Evolutionary conservation across 495 filamentous ascomycete species (phyloP).

Genomic region (Annulohypoxylon nitens): DNA sequence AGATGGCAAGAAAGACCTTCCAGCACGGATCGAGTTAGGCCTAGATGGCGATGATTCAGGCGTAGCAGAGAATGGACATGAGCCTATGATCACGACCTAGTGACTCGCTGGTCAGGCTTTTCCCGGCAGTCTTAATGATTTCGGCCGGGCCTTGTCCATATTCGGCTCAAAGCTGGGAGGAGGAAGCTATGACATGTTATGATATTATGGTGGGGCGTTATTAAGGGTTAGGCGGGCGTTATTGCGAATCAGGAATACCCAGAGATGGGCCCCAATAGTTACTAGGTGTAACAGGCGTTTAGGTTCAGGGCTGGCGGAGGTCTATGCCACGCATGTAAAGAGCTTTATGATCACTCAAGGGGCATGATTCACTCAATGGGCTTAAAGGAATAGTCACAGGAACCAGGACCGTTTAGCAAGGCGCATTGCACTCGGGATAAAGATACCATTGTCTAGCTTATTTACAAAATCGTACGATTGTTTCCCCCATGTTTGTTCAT

Average conservation of each 20-base stretch:
- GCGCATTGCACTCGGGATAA: conserved; percentile 15
- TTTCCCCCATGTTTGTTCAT: neutral
- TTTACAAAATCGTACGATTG: conserved; percentile 45
- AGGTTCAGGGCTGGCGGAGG: conserved; percentile 1
- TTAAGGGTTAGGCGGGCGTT: conserved; percentile 27
- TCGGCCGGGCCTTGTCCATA: neutral
- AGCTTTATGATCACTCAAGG: conserved; percentile 22
- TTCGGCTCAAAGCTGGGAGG: neutral
- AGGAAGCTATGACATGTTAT: neutral
- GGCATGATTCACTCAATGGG: conserved; percentile 18
- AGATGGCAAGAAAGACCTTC: conserved; percentile 79
- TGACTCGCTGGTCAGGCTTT: conserved; percentile 1
- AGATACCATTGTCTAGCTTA: conserved; percentile 46
- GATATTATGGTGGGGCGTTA: conserved; percentile 16
- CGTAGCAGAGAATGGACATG: conserved; percentile 61
- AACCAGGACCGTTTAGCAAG: neutral
- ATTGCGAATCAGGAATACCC: conserved; percentile 27
- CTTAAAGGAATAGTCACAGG: conserved; percentile 28
- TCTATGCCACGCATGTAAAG: conserved; percentile 15
- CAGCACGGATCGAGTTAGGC: conserved; percentile 77
- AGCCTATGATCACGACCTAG: conserved; percentile 71
- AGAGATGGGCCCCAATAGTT: neutral
- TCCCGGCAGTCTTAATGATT: conserved; percentile 10
- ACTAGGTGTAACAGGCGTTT: conserved; percentile 42
- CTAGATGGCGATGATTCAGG: conserved; percentile 66